Percentiles rank a stretch among this genome's conserved stretches.
Conservation (phyloP, 805 yeast species). For the Saccharomycopsis capsularis region DNA sequence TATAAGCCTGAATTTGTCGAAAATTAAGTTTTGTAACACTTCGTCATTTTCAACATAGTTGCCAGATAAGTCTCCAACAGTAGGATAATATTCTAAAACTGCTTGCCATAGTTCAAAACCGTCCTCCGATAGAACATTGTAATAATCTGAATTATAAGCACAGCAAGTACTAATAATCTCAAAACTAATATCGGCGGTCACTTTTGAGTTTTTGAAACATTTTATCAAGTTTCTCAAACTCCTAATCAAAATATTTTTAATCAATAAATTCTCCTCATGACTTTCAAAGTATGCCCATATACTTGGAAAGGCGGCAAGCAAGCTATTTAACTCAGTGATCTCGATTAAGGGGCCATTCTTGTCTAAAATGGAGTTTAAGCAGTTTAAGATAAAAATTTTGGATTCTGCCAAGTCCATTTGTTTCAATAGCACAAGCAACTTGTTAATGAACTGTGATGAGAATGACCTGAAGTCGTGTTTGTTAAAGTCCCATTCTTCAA, state of each 20-base stretch:
- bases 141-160: constrained; percentile 49
- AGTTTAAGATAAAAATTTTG: constrained; percentile 60
- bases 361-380: constrained; percentile 15
- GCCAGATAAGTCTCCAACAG: constrained; percentile 18
- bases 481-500: constrained; percentile 85
- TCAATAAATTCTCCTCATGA: constrained; percentile 33
- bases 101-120: constrained; percentile 82
- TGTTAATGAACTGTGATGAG: constrained; percentile 43
- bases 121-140: constrained; percentile 67
- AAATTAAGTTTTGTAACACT: constrained; percentile 32
- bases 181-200: constrained; percentile 47
- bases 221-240: constrained; percentile 48
- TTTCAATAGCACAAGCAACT: constrained; percentile 44
- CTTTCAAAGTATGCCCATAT: constrained; percentile 36
- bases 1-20: constrained; percentile 43
- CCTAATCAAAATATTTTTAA: constrained; percentile 47
- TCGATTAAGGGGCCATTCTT: constrained; percentile 7
- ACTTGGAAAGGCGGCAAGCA: constrained; percentile 22
- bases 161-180: constrained; percentile 61
- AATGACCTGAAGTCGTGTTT: constrained; percentile 62
- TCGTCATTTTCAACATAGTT: constrained; percentile 22
- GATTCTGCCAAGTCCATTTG: constrained; percentile 61
- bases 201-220: constrained; percentile 46
- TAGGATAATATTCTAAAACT: constrained; percentile 55
- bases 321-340: not conserved